These are phyloP conservation scores for Puccinia hordei DNA, from an alignment of 1,284 basidiomycete genomes.

Conservation along the genomic window DNA sequence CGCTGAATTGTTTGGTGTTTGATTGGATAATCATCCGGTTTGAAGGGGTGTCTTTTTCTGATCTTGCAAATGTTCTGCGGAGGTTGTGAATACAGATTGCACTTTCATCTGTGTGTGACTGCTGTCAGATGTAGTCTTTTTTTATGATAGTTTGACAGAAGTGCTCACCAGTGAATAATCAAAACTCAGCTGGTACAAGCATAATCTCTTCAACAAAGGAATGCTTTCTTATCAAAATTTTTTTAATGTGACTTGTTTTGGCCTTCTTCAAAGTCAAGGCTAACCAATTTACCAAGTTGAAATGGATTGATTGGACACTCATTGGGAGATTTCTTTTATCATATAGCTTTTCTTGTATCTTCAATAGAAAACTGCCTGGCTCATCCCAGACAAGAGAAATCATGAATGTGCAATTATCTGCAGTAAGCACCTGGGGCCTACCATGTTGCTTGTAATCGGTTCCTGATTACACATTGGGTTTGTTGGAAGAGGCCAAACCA, in stretches of 20 bases:
- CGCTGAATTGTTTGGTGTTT: too few relatives aligned
- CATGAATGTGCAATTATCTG: not conserved
- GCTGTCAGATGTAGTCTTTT: too few relatives aligned
- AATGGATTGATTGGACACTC: not conserved
- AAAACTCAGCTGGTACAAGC: not conserved
- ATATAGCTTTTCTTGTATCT: not conserved
- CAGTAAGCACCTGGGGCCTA: not conserved
- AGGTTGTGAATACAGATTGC: not conserved
- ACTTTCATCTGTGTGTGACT: not conserved
- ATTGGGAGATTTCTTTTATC: not conserved
- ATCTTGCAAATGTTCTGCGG: not conserved
- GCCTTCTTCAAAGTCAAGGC: not conserved
- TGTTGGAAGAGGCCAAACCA: not conserved
- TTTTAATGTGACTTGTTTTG: not conserved
- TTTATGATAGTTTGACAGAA: not conserved
- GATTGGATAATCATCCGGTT: too few relatives aligned
- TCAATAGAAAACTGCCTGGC: not conserved
- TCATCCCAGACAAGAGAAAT: not conserved
- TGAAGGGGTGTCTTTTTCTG: not conserved
- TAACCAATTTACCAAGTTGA: not conserved
- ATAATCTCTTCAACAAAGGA: not conserved
- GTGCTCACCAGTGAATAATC: not conserved
- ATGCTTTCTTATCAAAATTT: not conserved
- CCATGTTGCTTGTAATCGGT: not conserved
- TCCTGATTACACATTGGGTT: conserved; percentile 5